Evolutionary conservation across 371 early-diverging fungal genomes (phyloP), one percentile per base, ranked within the genome.

Genomic region (Circinella minor): DNA sequence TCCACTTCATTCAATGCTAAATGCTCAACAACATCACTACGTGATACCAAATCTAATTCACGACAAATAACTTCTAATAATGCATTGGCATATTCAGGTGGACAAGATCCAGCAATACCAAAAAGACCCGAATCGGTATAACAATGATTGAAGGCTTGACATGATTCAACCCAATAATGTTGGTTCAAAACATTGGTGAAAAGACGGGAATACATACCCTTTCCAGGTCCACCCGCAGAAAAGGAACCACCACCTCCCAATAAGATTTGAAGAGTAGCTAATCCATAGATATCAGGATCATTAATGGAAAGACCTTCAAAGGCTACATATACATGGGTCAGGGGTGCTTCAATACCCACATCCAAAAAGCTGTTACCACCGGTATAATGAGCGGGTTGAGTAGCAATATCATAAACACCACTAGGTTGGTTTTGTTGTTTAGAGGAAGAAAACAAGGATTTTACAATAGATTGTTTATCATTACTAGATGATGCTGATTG

Each of bases 201-300:
- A 47, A 99, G 85, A 17, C 98, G 92, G 17, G 98, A 96, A 86
- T 98, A 97, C 96, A 99, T 97, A 69, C 99, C 99, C 81, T 99
- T 98, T 34, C 99, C 99, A 0, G 99, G 99, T 1, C 99, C 99
- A 71, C 99, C 99, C 0, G 99, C 99, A 14, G 95, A 95, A 81
- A 99, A 99, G 6, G 96, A 94, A 2, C 95, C 95, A 61, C 99
- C 99, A 39, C 99, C 99, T 34, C 99, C 99, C 71, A 99, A 83
- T 36, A 99, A 81, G 70, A 94, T 88, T 68, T 96, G 93, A 61
- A 98, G 84, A 4, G 94, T 94, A 7, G 99, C 95, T 64, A 96
- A 82, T 4, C 96, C 89, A 76, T 96, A 98, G 4, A 95, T 91
- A 75, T 97, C 97, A 49, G 94, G 87, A 83, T 95, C 90, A 74